Percentiles rank a stretch among this genome's conserved stretches.
Evolutionary conservation across 352 stramenopile genomes (phyloP).

Genomic region (Phytophthora idaei): DNA sequence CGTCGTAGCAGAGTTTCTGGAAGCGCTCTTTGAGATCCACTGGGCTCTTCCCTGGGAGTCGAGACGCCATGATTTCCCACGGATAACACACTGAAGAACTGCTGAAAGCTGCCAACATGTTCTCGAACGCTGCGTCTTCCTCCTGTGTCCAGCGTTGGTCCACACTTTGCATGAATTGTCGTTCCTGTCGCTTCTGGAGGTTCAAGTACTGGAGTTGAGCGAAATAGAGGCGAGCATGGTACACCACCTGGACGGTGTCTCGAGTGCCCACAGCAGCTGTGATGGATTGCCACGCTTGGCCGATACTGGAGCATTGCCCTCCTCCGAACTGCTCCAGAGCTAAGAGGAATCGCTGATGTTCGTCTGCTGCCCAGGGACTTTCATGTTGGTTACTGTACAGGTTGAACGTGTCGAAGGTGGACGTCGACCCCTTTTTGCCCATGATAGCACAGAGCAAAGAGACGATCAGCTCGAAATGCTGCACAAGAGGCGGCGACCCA

Average conservation of each 20-base stretch:
- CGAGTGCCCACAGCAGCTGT: constrained; percentile 58
- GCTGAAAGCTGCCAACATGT: constrained; percentile 55
- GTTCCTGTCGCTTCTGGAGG: constrained; percentile 47
- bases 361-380: constrained; percentile 53
- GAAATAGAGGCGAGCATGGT: constrained; percentile 63
- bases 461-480: constrained; percentile 5
- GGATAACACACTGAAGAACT: constrained; percentile 48
- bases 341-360: constrained; percentile 73
- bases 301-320: constrained; percentile 43
- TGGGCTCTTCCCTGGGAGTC: constrained; percentile 55
- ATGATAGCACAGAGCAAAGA: constrained; percentile 10
- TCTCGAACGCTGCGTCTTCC: constrained; percentile 73
- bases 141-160: constrained; percentile 65
- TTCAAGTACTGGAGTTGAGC: constrained; percentile 53
- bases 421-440: constrained; percentile 23
- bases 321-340: constrained; percentile 70
- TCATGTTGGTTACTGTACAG: constrained; percentile 28
- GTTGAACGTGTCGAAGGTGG: constrained; percentile 34
- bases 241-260: constrained; percentile 44
- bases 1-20: constrained; percentile 77
- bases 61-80: constrained; percentile 64
- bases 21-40: constrained; percentile 69
- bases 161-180: constrained; percentile 56
- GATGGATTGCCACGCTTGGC: constrained; percentile 65
- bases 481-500: constrained; percentile 12